Evolutionary conservation across 1,139 yeast genomes (phyloP).

Genomic region (Candida frijolesensis): DNA sequence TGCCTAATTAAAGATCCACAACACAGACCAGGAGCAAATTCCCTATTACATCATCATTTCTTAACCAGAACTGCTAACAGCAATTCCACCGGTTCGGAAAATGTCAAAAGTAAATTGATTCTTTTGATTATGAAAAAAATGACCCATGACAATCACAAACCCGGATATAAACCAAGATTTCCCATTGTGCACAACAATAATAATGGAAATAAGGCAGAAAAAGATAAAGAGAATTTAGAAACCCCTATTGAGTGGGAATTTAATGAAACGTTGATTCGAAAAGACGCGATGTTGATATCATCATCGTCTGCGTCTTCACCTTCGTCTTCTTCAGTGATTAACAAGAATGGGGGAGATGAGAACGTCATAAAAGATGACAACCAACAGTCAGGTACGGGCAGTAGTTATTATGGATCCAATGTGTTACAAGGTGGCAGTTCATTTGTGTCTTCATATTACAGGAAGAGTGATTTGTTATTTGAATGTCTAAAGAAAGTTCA

Average conservation of each 20-base stretch:
- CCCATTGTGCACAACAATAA: constrained; percentile 6
- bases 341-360: background rate
- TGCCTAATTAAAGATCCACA: constrained; percentile 63
- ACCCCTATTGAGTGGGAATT: constrained; percentile 13
- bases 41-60: constrained; percentile 49
- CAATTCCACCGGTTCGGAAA: constrained; percentile 7
- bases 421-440: background rate
- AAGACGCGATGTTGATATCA: background rate
- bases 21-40: constrained; percentile 50
- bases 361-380: background rate
- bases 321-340: background rate
- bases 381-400: background rate
- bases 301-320: background rate
- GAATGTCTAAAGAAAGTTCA: constrained; percentile 40
- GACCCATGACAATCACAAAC: constrained; percentile 6
- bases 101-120: constrained; percentile 8
- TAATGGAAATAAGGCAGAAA: constrained; percentile 1
- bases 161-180: constrained; percentile 14
- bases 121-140: constrained; percentile 14
- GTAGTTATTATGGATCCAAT: background rate
- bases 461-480: constrained; percentile 18
- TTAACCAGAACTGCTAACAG: constrained; percentile 23
- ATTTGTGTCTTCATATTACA: background rate
- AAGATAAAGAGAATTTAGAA: background rate
- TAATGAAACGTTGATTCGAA: constrained; percentile 8